These are phyloP conservation scores for Physcomitrellopsis africana DNA, from an alignment of 225 moss, liverwort and hornwort species.

Conservation along the genomic window DNA sequence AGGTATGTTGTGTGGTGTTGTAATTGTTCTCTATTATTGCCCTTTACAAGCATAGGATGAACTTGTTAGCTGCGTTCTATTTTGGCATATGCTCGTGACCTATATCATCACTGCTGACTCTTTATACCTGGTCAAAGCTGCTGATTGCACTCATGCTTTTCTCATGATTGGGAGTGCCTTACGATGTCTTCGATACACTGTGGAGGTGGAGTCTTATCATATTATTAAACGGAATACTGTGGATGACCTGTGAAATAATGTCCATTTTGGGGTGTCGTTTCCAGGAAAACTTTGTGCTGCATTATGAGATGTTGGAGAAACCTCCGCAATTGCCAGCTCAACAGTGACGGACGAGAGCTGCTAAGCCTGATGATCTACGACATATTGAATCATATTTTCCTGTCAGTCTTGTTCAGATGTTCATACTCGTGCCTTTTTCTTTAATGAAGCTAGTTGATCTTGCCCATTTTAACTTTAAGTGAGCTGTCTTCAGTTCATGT, in stretches of 20 bases:
- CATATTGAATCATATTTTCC: conserved; percentile 28
- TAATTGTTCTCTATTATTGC: neutral
- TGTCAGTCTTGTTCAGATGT: conserved; percentile 40
- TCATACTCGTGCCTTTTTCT: conserved; percentile 44
- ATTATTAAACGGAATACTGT: too few relatives aligned
- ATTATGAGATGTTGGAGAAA: conserved; percentile 54
- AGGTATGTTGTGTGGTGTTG: conserved; percentile 55
- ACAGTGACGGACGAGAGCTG: conserved; percentile 35
- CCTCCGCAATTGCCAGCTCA: conserved; percentile 46
- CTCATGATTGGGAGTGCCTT: too few relatives aligned
- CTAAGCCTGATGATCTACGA: conserved; percentile 32
- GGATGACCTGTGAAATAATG: neutral
- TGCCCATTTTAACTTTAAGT: conserved; percentile 45
- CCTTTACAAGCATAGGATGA: conserved; percentile 1
- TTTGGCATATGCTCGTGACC: too few relatives aligned
- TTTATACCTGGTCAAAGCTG: too few relatives aligned
- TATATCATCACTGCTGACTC: too few relatives aligned
- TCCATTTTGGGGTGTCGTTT: conserved; percentile 15
- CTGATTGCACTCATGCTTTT: too few relatives aligned
- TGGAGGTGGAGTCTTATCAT: too few relatives aligned
- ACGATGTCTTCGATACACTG: too few relatives aligned
- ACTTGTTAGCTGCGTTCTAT: too few relatives aligned
- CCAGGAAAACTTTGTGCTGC: conserved; percentile 58
- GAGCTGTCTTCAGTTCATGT: conserved; percentile 35
- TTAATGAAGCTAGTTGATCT: conserved; percentile 51